Base-by-base conservation (phyloP, 2,329 filamentous ascomycete species). In the Amesomyces nigricolor region DNA sequence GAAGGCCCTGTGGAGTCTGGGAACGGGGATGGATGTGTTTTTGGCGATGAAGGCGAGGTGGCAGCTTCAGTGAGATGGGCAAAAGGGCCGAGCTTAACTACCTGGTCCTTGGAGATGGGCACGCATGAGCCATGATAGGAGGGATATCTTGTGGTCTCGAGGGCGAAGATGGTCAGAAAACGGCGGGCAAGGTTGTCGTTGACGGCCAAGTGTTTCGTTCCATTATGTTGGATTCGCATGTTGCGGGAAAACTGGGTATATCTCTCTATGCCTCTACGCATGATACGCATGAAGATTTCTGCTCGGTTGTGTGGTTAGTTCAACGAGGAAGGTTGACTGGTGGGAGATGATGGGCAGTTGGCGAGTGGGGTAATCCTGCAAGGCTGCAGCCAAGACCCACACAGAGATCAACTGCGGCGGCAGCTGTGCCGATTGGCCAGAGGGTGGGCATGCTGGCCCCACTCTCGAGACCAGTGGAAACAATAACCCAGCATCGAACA, bases 1-100 rank as follows among this genome's bases (percentile, higher is more conserved):
- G 49, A 79, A 79, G 37, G 74, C 67, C 58, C 68, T 75, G 58
- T 75, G 66, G 1, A 78, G 66, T 9, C 69, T 68, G 2, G 77
- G 76, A 0, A 78, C 71, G 4, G 75, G 75, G 19, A 79, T 44
- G 17, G 55, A 54, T 2, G 51, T 57, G 2, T 51, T 46, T 4
- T 26, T 10, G 13, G 35, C 51, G 8, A 53, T 1, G 19, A 47
- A 53, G 6, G 1, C 19, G 3, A 53, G 13, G 48, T 56, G 14
- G 48, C 43, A 16, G 53, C 54, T 14, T 56, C 54, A 17, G 43
- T 56, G 6, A 52, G 54, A 29, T 56, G 54, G 35, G 35, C 44
- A n/a, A 19, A 44, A 2, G 38, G 48, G 5, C 43, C 38, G 11
- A 16, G 47, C 26, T 52, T 56, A 48, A 52, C 29, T 14, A 52